phyloP scores from a whole-genome alignment of 129 eudicot genomes.

The Ambrosia trifida region DNA sequence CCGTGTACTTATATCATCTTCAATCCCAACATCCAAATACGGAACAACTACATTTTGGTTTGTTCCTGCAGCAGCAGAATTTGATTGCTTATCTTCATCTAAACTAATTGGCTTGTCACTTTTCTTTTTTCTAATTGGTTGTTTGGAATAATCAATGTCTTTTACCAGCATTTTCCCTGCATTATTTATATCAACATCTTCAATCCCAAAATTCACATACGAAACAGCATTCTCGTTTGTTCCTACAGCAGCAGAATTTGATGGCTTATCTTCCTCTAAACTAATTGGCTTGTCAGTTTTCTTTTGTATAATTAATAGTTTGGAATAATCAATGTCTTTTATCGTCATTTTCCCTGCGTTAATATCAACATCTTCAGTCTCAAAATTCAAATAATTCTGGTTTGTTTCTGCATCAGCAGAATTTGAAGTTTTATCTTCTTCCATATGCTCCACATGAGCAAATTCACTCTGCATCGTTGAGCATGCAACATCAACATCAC shows the following conservation, averaged over 20 bases:
- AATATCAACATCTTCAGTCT: background rate
- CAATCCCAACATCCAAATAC: background rate
- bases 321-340: background rate
- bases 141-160: background rate
- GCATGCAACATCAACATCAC: background rate
- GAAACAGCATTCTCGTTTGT: constrained; percentile 10
- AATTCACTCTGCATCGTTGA: background rate
- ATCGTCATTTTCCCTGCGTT: background rate
- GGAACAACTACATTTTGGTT: constrained; percentile 9
- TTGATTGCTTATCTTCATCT: background rate
- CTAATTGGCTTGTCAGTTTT: constrained; percentile 12
- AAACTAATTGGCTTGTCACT: background rate
- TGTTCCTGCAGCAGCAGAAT: constrained; percentile 16
- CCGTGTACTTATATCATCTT: constrained; percentile 5
- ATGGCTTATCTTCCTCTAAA: background rate
- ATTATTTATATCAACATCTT: constrained; percentile 9
- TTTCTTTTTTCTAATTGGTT: constrained; percentile 19
- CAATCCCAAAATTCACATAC: background rate
- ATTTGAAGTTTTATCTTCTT: constrained; percentile 6
- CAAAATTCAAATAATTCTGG: background rate
- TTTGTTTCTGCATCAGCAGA: constrained; percentile 9
- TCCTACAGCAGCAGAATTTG: constrained; percentile 9
- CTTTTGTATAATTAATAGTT: constrained; percentile 2
- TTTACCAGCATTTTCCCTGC: background rate
- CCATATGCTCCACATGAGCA: constrained; percentile 14